Base-by-base conservation (phyloP, 1,139 yeast genomes). In the Sugiyamaella japonica region DNA sequence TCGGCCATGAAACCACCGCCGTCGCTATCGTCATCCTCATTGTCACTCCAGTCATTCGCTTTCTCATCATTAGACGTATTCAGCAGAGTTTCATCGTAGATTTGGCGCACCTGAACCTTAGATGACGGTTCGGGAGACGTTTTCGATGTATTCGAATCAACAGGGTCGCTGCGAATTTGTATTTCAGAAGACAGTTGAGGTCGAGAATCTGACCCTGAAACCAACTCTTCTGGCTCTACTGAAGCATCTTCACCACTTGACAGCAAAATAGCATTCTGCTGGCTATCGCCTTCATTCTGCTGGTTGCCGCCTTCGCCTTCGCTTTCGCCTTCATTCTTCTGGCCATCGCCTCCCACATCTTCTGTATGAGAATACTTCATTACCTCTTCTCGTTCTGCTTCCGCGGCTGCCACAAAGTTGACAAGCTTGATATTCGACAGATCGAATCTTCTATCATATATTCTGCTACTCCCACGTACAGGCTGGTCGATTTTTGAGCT, bases 1-100 rank as follows among this genome's bases (percentile, higher is more conserved):
- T 65, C 68, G 2, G 67, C 68, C 56, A 61, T 60, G 43, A 65
- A 60, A 23, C 61, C 66, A n/a, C 58, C 48, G 28, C 61, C 66
- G n/a, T 56, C 48, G 41, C 31, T 42, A 4, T 38, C 28, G 20
- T 13, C 25, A n/a, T 49, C 47, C 12, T 49, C 47, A 16, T 31
- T 25, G 16, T 31, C 47, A 23, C 29, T 20, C 25, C 41, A 17
- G 16, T 25, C 25, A 20, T 20, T 3, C 25, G 25, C 6, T 20
- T 20, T 32, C 20, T 39, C 29, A 7, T 39, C 25, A 20, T 20
- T 20, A 7, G 29, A 17, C 13, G 23, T 38, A 31, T 43, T 37
- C 15, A 12, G 20, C 15, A 13, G 28, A 16, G 47, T 43, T 13
- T 28, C 37, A 7, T 25, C 38, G 15, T 7, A 32, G 28, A 20